These are phyloP conservation scores for Ustilago hordei DNA, from an alignment of 1,284 basidiomycete species.

Conservation along the genomic window DNA sequence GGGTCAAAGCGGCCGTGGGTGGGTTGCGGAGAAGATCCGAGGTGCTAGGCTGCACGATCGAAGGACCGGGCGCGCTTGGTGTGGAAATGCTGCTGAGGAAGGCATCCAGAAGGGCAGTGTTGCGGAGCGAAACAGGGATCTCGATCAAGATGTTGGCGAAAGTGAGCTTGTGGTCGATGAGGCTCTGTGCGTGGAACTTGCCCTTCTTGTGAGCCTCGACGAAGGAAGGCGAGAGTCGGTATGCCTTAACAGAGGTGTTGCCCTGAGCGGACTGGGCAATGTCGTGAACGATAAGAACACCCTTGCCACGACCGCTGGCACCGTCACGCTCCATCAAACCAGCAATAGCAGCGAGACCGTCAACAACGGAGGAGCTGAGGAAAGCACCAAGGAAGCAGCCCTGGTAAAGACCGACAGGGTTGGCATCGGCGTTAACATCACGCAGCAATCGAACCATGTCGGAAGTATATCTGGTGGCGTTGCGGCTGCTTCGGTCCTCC, in stretches of 20 bases:
- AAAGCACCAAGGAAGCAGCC: conserved; percentile 80
- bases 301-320: conserved; percentile 63
- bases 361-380: conserved; percentile 83
- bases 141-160: conserved; percentile 90
- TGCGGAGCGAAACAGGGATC: conserved; percentile 88
- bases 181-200: conserved; percentile 85
- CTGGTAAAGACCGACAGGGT: conserved; percentile 96
- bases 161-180: conserved; percentile 86
- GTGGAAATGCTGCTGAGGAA: conserved; percentile 82
- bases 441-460: conserved; percentile 87
- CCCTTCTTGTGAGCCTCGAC: conserved; percentile 85
- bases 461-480: conserved; percentile 76
- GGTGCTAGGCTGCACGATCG: conserved; percentile 58
- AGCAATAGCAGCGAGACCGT: conserved; percentile 73
- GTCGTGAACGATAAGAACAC: conserved; percentile 68
- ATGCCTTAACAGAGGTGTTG: conserved; percentile 90
- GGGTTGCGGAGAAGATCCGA: conserved; percentile 59
- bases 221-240: conserved; percentile 85
- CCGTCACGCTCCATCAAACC: conserved; percentile 67
- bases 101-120: conserved; percentile 84
- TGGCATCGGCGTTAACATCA: conserved; percentile 93
- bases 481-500: conserved; percentile 61
- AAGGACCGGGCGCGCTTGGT: conserved; percentile 68
- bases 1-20: conserved; percentile 58
- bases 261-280: conserved; percentile 75